These are phyloP conservation scores for Emericellopsis cladophorae DNA, from an alignment of 2,329 filamentous ascomycete species.

Conservation along the genomic window DNA sequence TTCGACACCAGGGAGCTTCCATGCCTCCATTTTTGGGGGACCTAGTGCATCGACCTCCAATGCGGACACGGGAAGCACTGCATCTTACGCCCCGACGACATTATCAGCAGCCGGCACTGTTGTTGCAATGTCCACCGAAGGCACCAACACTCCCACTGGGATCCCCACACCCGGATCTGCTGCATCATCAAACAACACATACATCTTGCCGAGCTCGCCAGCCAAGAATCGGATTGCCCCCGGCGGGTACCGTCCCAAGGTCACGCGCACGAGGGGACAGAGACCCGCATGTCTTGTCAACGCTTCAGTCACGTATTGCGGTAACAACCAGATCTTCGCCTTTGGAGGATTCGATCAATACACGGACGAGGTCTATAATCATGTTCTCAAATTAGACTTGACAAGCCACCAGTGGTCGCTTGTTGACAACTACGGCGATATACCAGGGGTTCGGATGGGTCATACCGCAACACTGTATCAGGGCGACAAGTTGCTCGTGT, in stretches of 20 bases:
- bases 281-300: slow-evolving; percentile 92
- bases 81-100: neutral
- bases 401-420: slow-evolving; percentile 84
- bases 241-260: slow-evolving; percentile 74
- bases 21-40: slow-evolving; percentile 5
- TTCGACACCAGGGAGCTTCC: slow-evolving; percentile 1
- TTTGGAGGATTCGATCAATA: slow-evolving; percentile 99
- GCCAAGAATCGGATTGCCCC: slow-evolving; percentile 49
- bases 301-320: slow-evolving; percentile 96
- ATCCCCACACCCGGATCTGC: slow-evolving; percentile 7
- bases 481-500: slow-evolving; percentile 90
- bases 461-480: slow-evolving; percentile 92
- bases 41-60: slow-evolving; percentile 6
- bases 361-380: slow-evolving; percentile 97
- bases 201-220: slow-evolving; percentile 83
- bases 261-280: slow-evolving; percentile 65
- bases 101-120: neutral
- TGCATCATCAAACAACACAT: slow-evolving; percentile 56
- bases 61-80: neutral
- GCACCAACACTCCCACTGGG: neutral
- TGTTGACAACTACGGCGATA: slow-evolving; percentile 97
- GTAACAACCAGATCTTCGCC: slow-evolving; percentile 93
- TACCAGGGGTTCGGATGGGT: slow-evolving; percentile 95
- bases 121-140: neutral
- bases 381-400: slow-evolving; percentile 82